Conservation (phyloP, 257 asterid genomes). For the Schizonepeta tenuifolia region DNA sequence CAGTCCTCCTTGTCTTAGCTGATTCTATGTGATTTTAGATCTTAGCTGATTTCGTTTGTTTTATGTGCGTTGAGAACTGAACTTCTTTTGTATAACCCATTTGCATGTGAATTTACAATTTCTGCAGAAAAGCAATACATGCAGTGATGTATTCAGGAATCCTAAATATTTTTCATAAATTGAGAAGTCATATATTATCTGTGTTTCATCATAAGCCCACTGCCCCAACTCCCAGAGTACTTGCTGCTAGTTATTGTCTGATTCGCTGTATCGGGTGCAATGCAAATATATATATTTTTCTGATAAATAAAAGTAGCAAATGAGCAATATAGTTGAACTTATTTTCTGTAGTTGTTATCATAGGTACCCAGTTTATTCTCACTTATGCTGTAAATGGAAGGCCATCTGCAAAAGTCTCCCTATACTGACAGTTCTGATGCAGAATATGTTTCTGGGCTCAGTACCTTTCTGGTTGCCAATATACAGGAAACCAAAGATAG, state of each 20-base stretch:
- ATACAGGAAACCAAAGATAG: conserved; percentile 90
- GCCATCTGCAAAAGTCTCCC: conserved; percentile 47
- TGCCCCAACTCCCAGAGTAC: conserved; percentile 10
- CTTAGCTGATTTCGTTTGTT: background rate
- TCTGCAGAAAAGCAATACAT: background rate
- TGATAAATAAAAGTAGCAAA: background rate
- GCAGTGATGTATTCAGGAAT: background rate
- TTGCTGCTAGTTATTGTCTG: background rate
- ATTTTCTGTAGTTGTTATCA: conserved; percentile 21
- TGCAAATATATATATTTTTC: conserved; percentile 11
- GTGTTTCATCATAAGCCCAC: conserved; percentile 5
- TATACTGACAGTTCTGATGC: conserved; percentile 53
- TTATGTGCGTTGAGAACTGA: conserved; percentile 2
- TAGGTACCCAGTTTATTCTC: conserved; percentile 26
- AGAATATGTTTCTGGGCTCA: conserved; percentile 68
- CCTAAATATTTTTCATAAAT: background rate
- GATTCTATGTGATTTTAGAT: conserved; percentile 4
- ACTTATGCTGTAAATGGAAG: conserved; percentile 53
- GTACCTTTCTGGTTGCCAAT: conserved; percentile 86
- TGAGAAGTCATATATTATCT: conserved; percentile 23
- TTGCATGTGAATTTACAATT: background rate
- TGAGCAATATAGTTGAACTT: conserved; percentile 1
- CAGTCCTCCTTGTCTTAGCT: background rate
- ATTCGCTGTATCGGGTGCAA: background rate
- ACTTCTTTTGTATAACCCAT: background rate